Base-by-base conservation (phyloP, 345 rosid species). In the Draba incana region DNA sequence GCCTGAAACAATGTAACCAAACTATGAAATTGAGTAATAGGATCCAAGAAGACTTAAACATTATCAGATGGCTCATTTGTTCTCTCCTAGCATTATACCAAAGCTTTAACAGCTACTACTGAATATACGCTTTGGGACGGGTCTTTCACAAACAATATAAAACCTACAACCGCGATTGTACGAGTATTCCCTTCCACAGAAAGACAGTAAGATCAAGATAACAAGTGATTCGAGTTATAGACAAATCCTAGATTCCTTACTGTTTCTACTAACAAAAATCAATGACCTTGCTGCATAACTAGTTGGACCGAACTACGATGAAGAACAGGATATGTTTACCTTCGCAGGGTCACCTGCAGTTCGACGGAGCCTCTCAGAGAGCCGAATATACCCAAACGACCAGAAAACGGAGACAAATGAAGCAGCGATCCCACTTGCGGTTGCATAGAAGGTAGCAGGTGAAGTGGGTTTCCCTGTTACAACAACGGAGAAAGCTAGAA, bases 381-480 rank as follows among this genome's bases (percentile, higher is more conserved):
- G 92, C 14, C 90, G 83, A 64, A 95, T 86, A 64, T 95, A 89
- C 13, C 97, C 97, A 71, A 92, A 95, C 2, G 99, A 95, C 96
- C 95, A 95, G 68, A 95, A 95, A 38, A 95, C 86, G 0, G 99
- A 95, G 48, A 92, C 80, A 75, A 92, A 95, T 0, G 90, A 83
- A 45, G 99, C 99, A 3, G 83, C 98, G 28, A 92, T 95, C 39
- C 98, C 98, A 33, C 84, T 92, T 4, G 93, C 79, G 24, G 99
- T 95, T 8, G 97, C 86, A 65, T 92, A 95, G 73, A 95, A 95
- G 0, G 90, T 88, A 23, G 86, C 78, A 16, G 98, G 98, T 0
- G 98, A 89, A 10, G 89, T 70, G n/a, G 91, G 77, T 76, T 83
- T 89, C 75, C 98, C 98, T 1, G 96, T 88, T 15, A 86, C 66